Conservation (phyloP, 805 yeast species). For the Cyberlindnera mrakii region DNA sequence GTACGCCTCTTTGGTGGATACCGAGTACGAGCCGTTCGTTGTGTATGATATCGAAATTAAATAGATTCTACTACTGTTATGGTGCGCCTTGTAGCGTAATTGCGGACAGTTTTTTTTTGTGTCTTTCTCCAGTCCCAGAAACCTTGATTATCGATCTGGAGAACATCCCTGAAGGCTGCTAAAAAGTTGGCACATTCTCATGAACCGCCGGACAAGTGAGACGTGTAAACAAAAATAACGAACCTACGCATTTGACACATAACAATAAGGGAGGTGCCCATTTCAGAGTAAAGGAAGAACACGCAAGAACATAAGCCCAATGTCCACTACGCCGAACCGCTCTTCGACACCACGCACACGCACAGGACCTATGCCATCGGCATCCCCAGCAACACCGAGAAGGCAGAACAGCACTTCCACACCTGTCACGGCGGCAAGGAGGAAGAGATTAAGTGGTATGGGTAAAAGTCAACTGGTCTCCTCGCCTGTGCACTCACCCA, state of each 20-base stretch:
- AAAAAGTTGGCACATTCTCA: no score
- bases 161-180: no score
- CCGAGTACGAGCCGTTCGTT: constrained; percentile 95
- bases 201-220: no score
- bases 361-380: background rate
- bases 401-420: background rate
- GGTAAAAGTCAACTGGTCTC: background rate
- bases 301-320: background rate
- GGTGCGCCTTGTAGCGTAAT: no score
- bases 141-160: no score
- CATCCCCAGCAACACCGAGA: background rate
- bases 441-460: background rate
- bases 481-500: background rate
- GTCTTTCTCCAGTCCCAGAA: no score
- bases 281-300: no score
- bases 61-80: constrained; percentile 8
- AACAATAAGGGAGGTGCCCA: no score
- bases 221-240: no score
- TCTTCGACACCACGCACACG: background rate
- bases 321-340: background rate
- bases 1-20: constrained; percentile 87
- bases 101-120: no score
- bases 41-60: constrained; percentile 53
- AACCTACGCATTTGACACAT: no score
- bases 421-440: background rate